Conservation (phyloP, 2,329 filamentous ascomycete species). For the Exophiala sp. region DNA sequence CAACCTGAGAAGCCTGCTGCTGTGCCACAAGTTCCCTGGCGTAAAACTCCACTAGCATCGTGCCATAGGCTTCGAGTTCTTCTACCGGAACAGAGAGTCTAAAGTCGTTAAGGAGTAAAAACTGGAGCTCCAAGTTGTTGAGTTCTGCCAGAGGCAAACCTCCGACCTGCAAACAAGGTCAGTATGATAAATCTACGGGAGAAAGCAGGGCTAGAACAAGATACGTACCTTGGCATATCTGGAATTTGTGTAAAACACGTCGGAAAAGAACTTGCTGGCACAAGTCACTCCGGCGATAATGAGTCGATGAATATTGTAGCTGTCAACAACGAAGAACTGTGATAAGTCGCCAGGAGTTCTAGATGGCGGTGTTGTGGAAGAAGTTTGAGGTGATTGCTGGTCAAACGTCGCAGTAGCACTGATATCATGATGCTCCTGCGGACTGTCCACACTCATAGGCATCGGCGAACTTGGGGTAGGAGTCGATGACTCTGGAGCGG, state of each 20-base stretch:
- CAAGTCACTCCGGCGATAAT: slow-evolving; percentile 97
- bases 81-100: slow-evolving; percentile 87
- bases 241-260: slow-evolving; percentile 98
- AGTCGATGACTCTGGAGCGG: slow-evolving; percentile 21
- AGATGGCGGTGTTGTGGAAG: slow-evolving; percentile 3
- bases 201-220: not conserved
- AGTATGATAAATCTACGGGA: not conserved
- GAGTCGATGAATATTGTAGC: slow-evolving; percentile 95
- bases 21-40: slow-evolving; percentile 78
- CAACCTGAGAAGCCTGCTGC: slow-evolving; percentile 36
- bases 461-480: slow-evolving; percentile 19
- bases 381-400: not conserved
- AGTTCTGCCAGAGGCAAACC: slow-evolving; percentile 85
- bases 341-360: slow-evolving; percentile 34
- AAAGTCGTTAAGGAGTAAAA: slow-evolving; percentile 92
- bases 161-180: slow-evolving; percentile 61
- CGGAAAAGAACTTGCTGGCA: slow-evolving; percentile 98
- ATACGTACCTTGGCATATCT: slow-evolving; percentile 88
- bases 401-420: slow-evolving; percentile 4
- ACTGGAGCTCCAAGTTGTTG: slow-evolving; percentile 94
- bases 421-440: slow-evolving; percentile 22
- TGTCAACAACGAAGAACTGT: slow-evolving; percentile 90
- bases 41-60: slow-evolving; percentile 98
- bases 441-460: slow-evolving; percentile 22
- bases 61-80: slow-evolving; percentile 93